Percentiles rank a stretch among this genome's conserved stretches.
These are phyloP conservation scores for Iberis pinnata DNA, from an alignment of 345 rosid genomes.

Conservation along the genomic window DNA sequence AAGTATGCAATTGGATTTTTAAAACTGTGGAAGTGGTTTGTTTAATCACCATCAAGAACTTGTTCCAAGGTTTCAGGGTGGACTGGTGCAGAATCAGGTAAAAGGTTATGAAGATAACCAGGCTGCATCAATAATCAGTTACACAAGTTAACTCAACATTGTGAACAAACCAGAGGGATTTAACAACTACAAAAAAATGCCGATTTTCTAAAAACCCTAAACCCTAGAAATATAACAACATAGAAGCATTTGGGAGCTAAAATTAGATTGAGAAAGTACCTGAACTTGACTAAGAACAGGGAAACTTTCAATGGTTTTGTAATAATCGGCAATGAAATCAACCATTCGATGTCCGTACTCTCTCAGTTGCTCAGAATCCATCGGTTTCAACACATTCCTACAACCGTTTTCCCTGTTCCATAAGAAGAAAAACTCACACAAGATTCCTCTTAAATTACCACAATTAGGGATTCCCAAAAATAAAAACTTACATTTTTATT, in stretches of 20 bases:
- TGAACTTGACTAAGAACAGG: constrained; percentile 92
- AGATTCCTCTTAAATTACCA: too few species aligned
- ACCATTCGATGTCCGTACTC: constrained; percentile 79
- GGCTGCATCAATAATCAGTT: constrained; percentile 51
- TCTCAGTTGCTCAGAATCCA: constrained; percentile 71
- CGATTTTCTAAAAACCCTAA: too few species aligned
- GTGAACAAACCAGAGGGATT: not conserved
- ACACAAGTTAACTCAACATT: not conserved
- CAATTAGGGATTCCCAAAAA: too few species aligned
- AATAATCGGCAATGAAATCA: constrained; percentile 90
- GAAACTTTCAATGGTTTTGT: constrained; percentile 58
- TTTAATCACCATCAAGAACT: constrained; percentile 65
- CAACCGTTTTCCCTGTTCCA: constrained; percentile 21
- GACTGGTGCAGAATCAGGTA: constrained; percentile 75
- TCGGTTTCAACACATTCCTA: constrained; percentile 38
- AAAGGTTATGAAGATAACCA: constrained; percentile 62
- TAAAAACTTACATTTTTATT: too few species aligned
- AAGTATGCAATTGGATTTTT: not conserved
- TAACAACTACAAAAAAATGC: too few species aligned
- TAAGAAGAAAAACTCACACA: not conserved
- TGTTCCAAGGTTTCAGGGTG: constrained; percentile 64
- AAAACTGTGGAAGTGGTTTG: not conserved
- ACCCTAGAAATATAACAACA: not conserved
- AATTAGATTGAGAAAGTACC: constrained; percentile 30
- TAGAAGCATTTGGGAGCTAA: not conserved